Percentiles rank a stretch among this genome's conserved stretches.
phyloP scores from a whole-genome alignment of 2,329 filamentous ascomycete genomes.

The Phyllosticta citriasiana region DNA sequence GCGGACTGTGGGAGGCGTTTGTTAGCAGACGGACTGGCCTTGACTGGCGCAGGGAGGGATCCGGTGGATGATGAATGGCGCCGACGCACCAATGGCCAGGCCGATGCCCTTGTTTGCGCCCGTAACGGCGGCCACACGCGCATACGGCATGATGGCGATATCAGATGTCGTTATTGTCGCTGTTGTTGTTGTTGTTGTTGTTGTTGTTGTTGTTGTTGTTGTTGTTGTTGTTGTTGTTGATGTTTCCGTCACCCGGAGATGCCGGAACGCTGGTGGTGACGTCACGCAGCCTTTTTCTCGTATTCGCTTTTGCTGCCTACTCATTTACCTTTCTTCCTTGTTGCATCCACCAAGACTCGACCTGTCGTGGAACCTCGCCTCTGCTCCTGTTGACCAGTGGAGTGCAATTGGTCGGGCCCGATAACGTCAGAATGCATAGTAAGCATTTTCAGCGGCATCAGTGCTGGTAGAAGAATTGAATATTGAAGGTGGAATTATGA shows the following conservation, averaged over 20 bases:
- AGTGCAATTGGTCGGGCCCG: too few species aligned
- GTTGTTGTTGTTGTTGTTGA: not conserved
- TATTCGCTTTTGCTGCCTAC: not conserved
- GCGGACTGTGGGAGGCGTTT: conserved; percentile 29
- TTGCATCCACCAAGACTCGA: too few species aligned
- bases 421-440: too few species aligned
- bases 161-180: not conserved
- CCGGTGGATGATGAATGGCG: not conserved
- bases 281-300: not conserved
- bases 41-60: not conserved
- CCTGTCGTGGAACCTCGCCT: too few species aligned
- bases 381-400: too few species aligned
- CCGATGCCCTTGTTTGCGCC: conserved; percentile 47
- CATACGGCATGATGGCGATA: conserved; percentile 19
- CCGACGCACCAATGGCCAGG: conserved; percentile 33
- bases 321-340: too few species aligned
- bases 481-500: too few species aligned
- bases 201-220: not conserved
- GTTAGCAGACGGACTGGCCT: not conserved
- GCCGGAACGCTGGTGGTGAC: not conserved
- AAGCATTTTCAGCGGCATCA: too few species aligned
- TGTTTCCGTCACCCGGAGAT: not conserved
- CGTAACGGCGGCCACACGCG: conserved; percentile 42
- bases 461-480: too few species aligned
- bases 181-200: not conserved